phyloP scores from a whole-genome alignment of 1,284 basidiomycete genomes.

The Irpex lacteus region DNA sequence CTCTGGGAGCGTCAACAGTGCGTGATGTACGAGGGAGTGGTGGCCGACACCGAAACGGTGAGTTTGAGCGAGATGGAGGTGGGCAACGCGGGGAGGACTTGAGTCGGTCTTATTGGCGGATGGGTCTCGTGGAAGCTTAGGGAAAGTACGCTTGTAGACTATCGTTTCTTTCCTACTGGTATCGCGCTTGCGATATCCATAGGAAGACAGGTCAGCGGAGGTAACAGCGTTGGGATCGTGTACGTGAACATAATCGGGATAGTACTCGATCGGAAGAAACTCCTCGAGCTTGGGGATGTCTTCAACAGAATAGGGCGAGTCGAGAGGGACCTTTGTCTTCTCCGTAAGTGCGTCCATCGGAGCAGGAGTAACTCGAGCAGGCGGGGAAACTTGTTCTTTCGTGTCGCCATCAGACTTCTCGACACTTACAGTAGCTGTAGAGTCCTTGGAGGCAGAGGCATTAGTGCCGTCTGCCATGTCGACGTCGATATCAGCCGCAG shows the following conservation, averaged over 20 bases:
- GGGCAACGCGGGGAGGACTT: slow-evolving; percentile 14
- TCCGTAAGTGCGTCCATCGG: background rate
- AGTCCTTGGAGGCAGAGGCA: background rate
- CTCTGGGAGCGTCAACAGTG: slow-evolving; percentile 29
- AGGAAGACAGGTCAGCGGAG: background rate
- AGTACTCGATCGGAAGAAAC: slow-evolving; percentile 29
- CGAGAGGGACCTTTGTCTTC: background rate
- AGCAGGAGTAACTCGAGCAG: background rate
- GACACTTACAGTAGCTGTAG: background rate
- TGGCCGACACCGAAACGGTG: slow-evolving; percentile 29
- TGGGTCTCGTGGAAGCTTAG: slow-evolving; percentile 11
- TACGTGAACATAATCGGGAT: slow-evolving; percentile 33
- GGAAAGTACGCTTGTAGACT: slow-evolving; percentile 24
- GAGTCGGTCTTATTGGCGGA: background rate
- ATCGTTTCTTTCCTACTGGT: background rate
- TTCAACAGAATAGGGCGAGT: slow-evolving; percentile 11
- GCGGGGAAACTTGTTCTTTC: background rate
- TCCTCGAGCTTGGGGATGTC: slow-evolving; percentile 30
- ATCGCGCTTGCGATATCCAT: background rate
- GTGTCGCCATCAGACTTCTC: background rate
- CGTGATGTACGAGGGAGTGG: slow-evolving; percentile 34
- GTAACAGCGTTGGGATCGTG: slow-evolving; percentile 22
- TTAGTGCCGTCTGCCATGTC: background rate
- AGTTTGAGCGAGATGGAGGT: slow-evolving; percentile 27
- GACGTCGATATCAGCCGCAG: background rate